Conservation (phyloP, 2,329 filamentous ascomycete genomes). For the Penicillium sp. region DNA sequence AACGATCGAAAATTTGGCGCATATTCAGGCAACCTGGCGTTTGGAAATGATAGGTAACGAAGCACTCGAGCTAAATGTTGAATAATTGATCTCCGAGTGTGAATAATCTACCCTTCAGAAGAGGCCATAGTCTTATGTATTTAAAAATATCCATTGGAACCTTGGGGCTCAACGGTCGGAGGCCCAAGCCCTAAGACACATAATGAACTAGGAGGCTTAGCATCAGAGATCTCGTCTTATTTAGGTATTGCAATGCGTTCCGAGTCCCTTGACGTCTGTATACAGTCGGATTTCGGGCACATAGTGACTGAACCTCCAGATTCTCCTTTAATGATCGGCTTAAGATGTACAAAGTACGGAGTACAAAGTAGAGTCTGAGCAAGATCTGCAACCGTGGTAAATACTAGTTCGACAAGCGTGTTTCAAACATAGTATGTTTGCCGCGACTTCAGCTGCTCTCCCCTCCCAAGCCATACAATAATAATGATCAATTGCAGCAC, state of each 20-base stretch:
- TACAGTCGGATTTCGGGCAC: not conserved
- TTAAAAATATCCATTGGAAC: not conserved
- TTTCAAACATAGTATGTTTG: not conserved
- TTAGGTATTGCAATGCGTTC: not conserved
- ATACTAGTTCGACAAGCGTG: not conserved
- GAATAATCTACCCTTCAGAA: not conserved
- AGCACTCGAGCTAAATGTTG: not conserved
- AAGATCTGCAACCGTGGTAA: not conserved
- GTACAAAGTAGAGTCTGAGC: not conserved
- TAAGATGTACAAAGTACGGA: not conserved
- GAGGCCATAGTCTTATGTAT: not conserved
- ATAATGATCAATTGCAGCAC: not conserved
- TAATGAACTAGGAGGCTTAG: not conserved
- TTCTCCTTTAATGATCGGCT: not conserved
- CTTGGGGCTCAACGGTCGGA: not conserved
- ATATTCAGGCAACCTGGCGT: not conserved
- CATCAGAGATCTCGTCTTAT: not conserved
- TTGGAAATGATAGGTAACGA: not conserved
- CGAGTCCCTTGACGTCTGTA: not conserved
- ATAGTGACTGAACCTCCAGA: not conserved
- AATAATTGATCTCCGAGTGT: not conserved
- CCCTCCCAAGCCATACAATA: not conserved
- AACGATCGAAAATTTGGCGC: not conserved
- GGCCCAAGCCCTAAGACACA: not conserved
- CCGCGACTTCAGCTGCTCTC: not conserved